Base-by-base conservation (phyloP, 768 basidiomycete species). In the Collybia sp. region DNA sequence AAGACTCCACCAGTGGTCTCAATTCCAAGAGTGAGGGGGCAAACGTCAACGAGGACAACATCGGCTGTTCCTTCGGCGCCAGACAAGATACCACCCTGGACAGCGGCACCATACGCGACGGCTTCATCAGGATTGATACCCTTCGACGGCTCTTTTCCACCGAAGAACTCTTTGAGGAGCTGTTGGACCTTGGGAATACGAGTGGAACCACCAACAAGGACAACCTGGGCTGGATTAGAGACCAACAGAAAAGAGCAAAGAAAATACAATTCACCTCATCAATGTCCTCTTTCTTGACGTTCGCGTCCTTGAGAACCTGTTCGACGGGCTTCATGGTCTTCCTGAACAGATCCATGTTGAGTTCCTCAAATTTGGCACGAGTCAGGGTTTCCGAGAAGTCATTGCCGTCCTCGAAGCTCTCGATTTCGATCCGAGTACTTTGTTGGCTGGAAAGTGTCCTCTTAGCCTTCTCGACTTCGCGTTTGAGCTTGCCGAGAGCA, bases 271-370 rank as follows among this genome's bases (percentile, higher is more conserved):
- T 34, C 38, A 86, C 88, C 72, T 98, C 94, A 53, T 94, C 82
- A 43, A 99, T 71, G 53, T 93, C 88, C 58, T 97, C 95, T 81
- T 98, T 99, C 83, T 94, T 95, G 64, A 98, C 86, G 57, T 87
- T 87, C 53, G 95, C 88, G 60, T 98, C 95, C 83, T 96, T 96
- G 58, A 98, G 76, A 16, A 98, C 95, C 69, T 97, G 95, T 68
- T 97, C 94, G 51, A 98, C 95, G 52, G 95, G 95, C 76, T 94
- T 94, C 91, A 98, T 92, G 30, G 95, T 99, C 82, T 95, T 95
- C 61, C 95, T 80, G 88, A 99, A 99, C 43, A 98, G 82, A 60
- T 99, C 95, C 75, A 96, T 87, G 82, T 95, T 96, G 54, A 97
- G 78, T 67, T 98, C 94, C 68, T 98, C 95, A 63, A 99, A 98